Base-by-base conservation (phyloP, 2,329 filamentous ascomycete genomes). In the Fusarium sublunatum region DNA sequence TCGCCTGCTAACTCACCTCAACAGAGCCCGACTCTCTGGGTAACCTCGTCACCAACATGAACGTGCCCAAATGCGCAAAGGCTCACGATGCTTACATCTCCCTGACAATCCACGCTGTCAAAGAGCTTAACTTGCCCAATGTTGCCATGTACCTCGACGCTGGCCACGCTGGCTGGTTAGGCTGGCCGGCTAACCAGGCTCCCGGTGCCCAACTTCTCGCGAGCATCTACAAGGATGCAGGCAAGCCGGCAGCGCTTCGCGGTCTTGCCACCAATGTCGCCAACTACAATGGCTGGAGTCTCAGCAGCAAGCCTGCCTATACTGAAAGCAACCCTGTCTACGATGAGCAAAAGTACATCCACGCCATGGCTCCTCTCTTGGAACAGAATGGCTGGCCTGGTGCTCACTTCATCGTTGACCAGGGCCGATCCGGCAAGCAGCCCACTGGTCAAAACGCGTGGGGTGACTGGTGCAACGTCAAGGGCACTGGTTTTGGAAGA, bases 391-490 rank as follows among this genome's bases (percentile, higher is more conserved):
- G 81, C 57, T 83, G 77, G 75, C 22, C 70, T 3, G 70, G 75
- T 35, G 79, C 77, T 9, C 75, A 80, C 67, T 83, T 83, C 73
- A 80, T 85, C 67, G 75, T 79, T 9, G 82, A 83, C 64, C 79
- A 81, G 40, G 78, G 82, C 58, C 86, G 88, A 43, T 78, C 73
- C n/a, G 78, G 78, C 35, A 83, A 83, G 69, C 87, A 89, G 65
- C 87, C 84, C 50, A 88, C 86, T 19, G 85, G 85, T 49, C 86
- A 89, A 73, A 41, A 78, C 53, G 74, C 79, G 50, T 88, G 86
- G 86, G 87, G 87, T 38, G 81, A 90, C 72, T 90, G 88, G 88
- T 90, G 88, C 79, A 90, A 90, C 68, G 81, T 86, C 58, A 82
- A 78, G 29, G 84, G 82, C 29, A 85, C 87, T 47, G 88, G 88